Base-by-base conservation (phyloP, 2,329 filamentous ascomycete genomes). In the Nannizziopsis arthrosporioides region DNA sequence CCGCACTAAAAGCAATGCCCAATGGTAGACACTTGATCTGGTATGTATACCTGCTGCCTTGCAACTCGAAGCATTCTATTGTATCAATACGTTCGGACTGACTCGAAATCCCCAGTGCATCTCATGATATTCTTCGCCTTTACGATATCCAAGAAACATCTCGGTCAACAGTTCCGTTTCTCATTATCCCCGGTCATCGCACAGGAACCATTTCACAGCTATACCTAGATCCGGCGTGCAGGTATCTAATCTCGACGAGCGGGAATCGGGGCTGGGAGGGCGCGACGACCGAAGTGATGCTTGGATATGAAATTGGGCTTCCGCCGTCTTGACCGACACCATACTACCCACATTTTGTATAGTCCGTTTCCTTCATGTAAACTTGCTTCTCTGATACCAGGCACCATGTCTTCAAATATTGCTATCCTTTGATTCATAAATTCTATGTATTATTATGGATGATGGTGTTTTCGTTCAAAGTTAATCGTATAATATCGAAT, bases 261-360 rank as follows among this genome's bases (percentile, higher is more conserved):
- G 92, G 92, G 0, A 96, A 92, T 53, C 73, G 92, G 53, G 92
- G 92, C 0, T 98, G 92, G 92, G 92, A 96, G 64, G 92, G 92
- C 1, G 81, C 77, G 15, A 82, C 77, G 32, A 96, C 92, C 0
- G 92, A 98, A 68, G 87, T 92, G 0, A 65, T 98, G 51, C 78
- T 98, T 47, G 92, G 92, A 12, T 98, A 98, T 65, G 92, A 98
- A 68, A 94, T 98, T 56, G 71, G 70, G 8, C 71, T 76, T 45
- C 62, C 64, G 22, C 38, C 34, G 27, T 18, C 15, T 9, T 47
- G 30, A 44, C 3, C 22, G 12, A 18, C 3, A 14, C 27, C 11
- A 10, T 10, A 14, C 2, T 11, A 6, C 12, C 7, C 7, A 27
- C 3, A 27, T 27, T 27, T 27, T 27, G 22, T 27, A 27, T 27